Evolutionary conservation across 1,139 yeast genomes (phyloP).

Genomic region (Geotrichum histeridarum): DNA sequence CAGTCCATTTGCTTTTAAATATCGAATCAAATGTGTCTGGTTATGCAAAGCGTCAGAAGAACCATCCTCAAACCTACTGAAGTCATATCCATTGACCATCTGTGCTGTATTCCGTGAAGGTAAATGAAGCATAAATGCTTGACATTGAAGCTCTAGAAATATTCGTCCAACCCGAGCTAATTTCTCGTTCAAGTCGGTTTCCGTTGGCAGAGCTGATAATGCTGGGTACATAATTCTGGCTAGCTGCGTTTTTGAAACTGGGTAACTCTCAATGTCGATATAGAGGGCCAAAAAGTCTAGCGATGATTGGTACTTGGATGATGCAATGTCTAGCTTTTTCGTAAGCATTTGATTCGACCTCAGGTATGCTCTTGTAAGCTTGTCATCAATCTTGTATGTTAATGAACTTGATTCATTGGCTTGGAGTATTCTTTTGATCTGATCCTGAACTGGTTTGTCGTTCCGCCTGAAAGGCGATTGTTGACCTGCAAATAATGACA

Average conservation of each 20-base stretch:
- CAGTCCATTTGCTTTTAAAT: conserved; percentile 3
- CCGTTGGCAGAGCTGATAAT: conserved; percentile 4
- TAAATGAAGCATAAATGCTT: conserved; percentile 7
- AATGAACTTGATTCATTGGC: conserved; percentile 8
- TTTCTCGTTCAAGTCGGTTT: not conserved
- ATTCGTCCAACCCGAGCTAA: conserved; percentile 1
- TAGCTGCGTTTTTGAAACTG: not conserved
- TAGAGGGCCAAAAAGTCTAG: not conserved
- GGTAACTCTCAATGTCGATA: not conserved
- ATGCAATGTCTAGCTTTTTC: not conserved
- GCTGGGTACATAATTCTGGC: conserved; percentile 8
- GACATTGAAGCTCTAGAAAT: conserved; percentile 11
- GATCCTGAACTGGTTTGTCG: not conserved
- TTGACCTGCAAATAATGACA: not conserved
- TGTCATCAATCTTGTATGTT: conserved; percentile 9
- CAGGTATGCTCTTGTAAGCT: not conserved
- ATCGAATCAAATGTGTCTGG: conserved; percentile 1
- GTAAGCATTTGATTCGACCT: not conserved
- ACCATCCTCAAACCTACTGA: conserved; percentile 4
- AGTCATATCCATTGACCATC: conserved; percentile 2
- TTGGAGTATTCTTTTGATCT: conserved; percentile 4
- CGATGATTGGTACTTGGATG: not conserved
- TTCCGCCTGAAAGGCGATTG: not conserved
- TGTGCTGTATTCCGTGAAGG: conserved; percentile 8
- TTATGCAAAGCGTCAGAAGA: conserved; percentile 1